phyloP scores from a whole-genome alignment of 108 stramenopile species.

The Nannochloropsis granulata region DNA sequence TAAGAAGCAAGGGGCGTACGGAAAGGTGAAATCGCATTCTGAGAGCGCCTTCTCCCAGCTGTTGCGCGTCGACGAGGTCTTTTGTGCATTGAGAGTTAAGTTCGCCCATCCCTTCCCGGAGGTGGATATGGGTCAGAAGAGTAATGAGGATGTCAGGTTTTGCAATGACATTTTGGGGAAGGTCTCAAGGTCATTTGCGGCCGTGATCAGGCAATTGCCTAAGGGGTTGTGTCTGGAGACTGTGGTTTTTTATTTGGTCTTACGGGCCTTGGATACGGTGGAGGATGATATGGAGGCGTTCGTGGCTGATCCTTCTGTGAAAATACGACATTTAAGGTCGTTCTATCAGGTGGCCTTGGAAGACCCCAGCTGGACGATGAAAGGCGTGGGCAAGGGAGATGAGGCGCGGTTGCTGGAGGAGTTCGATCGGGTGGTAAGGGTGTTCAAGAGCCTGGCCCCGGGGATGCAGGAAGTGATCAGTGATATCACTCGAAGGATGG shows the following conservation, averaged over 20 bases:
- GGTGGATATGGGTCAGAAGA: constrained; percentile 20
- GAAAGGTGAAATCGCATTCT: constrained; percentile 51
- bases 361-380: constrained; percentile 65
- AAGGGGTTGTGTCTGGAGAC: constrained; percentile 63
- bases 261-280: constrained; percentile 91
- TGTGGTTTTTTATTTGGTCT: constrained; percentile 87
- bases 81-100: neutral
- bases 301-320: constrained; percentile 34
- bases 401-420: constrained; percentile 73
- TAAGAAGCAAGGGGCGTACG: constrained; percentile 95
- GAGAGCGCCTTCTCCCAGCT: constrained; percentile 61
- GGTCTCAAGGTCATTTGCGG: constrained; percentile 87
- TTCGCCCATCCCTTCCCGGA: neutral
- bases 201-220: constrained; percentile 90
- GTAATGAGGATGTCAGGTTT: constrained; percentile 57
- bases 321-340: constrained; percentile 54
- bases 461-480: constrained; percentile 57
- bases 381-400: constrained; percentile 84
- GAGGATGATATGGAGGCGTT: constrained; percentile 97
- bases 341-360: constrained; percentile 72
- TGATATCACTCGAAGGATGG: constrained; percentile 92
- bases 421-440: constrained; percentile 68
- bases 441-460: constrained; percentile 52
- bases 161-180: constrained; percentile 90
- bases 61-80: constrained; percentile 24